phyloP scores from a whole-genome alignment of 768 basidiomycete genomes.

The Phlegmacium glaucopus region DNA sequence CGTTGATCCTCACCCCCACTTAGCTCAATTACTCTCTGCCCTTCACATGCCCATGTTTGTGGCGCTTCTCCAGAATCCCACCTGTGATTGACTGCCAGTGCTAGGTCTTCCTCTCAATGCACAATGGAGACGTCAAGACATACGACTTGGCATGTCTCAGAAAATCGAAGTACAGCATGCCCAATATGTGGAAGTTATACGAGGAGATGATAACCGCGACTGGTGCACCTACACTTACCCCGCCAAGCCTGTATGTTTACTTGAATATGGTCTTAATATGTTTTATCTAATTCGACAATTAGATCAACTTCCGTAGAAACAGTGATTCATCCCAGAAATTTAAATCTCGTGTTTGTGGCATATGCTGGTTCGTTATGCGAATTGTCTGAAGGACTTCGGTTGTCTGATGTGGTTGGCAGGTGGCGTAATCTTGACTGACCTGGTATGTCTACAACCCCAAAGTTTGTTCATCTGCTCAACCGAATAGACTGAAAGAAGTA shows the following conservation, averaged over 20 bases:
- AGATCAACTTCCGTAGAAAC: conserved; percentile 58
- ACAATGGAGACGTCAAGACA: conserved; percentile 60
- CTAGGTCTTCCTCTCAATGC: conserved; percentile 46
- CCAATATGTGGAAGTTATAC: conserved; percentile 74
- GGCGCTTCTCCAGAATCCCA: conserved; percentile 8
- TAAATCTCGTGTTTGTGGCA: conserved; percentile 71
- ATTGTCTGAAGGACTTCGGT: not conserved
- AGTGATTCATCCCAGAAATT: conserved; percentile 65
- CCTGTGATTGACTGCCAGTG: conserved; percentile 3
- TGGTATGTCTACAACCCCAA: conserved; percentile 32
- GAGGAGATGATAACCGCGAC: conserved; percentile 50
- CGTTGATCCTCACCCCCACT: not conserved
- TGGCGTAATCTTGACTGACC: conserved; percentile 56
- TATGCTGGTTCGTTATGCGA: conserved; percentile 51
- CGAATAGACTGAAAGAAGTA: conserved; percentile 43
- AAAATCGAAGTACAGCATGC: conserved; percentile 64
- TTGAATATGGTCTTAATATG: conserved; percentile 1
- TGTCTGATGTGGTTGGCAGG: conserved; percentile 33
- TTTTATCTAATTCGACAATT: conserved; percentile 2
- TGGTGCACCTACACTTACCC: conserved; percentile 33
- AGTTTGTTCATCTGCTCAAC: not conserved
- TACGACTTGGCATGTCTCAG: conserved; percentile 72
- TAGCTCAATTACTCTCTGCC: conserved; percentile 61
- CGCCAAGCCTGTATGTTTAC: conserved; percentile 12
- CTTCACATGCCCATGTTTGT: conserved; percentile 68